Evolutionary conservation across 495 filamentous ascomycete genomes (phyloP).

Genomic region (Hypoxylon cercidicola): DNA sequence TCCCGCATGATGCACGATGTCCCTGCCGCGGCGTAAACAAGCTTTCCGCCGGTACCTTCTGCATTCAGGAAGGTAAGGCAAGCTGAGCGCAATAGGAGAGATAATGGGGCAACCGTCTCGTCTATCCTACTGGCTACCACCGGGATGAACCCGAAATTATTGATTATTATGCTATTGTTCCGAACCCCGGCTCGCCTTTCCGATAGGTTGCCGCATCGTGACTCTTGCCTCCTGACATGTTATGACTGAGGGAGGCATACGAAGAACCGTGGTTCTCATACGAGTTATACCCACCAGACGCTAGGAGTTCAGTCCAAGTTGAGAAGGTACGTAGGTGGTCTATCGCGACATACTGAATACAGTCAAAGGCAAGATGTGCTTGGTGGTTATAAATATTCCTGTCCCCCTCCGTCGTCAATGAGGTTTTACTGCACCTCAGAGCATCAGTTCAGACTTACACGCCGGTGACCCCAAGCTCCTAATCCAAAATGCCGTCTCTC

Average conservation of each 20-base stretch:
- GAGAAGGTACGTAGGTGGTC: slow-evolving; percentile 12
- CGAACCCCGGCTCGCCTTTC: not conserved
- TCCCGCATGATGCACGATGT: slow-evolving; percentile 1
- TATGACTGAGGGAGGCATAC: not conserved
- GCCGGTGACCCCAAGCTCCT: not conserved
- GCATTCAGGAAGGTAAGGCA: slow-evolving; percentile 2
- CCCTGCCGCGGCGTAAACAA: slow-evolving; percentile 1
- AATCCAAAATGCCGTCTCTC: not conserved
- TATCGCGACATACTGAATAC: not conserved
- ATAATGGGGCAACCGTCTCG: not conserved
- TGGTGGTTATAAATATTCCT: slow-evolving; percentile 8
- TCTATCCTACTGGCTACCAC: not conserved
- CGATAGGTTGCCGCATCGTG: not conserved
- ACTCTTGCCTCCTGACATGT: not conserved
- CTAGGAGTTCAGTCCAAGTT: slow-evolving; percentile 5
- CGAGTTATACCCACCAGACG: not conserved
- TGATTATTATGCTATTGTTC: not conserved
- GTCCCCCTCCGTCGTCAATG: not conserved
- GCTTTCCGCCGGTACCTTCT: slow-evolving; percentile 2
- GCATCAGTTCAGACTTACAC: not conserved
- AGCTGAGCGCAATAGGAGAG: not conserved
- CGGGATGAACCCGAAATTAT: not conserved
- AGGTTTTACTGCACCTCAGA: not conserved
- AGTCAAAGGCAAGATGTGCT: not conserved
- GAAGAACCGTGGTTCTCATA: not conserved